Base-by-base conservation (phyloP, 2,329 filamentous ascomycete species). In the Chaetomium sp. region DNA sequence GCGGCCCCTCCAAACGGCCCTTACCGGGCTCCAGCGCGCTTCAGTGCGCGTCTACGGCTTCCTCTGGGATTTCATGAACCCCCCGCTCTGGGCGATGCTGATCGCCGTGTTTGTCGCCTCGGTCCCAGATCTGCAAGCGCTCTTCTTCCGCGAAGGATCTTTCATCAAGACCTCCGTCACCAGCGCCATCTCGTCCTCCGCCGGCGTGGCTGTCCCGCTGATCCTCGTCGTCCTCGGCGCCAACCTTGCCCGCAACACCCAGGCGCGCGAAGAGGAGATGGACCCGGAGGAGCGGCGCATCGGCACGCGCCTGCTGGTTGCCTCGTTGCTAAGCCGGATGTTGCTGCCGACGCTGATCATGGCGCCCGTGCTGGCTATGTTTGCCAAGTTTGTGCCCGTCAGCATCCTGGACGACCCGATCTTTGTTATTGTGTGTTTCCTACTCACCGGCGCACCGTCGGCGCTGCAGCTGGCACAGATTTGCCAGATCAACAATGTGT, bases 341-440 rank as follows among this genome's bases (percentile, higher is more conserved):
- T 70, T 97, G 6, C 78, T 99, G 4, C 94, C 94, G 1, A 96
- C 89, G 0, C 67, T 95, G 42, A 81, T 96, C 70, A 97, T 97
- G 89, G 89, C 91, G 0, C 94, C 94, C 2, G 76, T 97, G 46
- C 75, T 99, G 38, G 92, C 92, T 0, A 61, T 97, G 12, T 80
- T 87, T 46, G 94, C 94, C 57, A 97, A 96, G 69, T 96, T 86
- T 67, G 82, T 96, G 33, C 90, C 90, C 2, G 81, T 99, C 67
- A 95, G 89, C 76, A 97, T 99, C 64, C 77, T 99, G 37, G 94
- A 95, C 69, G 94, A 99, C 68, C 94, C 94, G 8, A 99, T 99
- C 66, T 99, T 99, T 71, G 86, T 99, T 63, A 89, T 99, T 63
- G 94, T 99, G 38, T 96, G 91, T 74, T 99, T 97, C 79, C 78